Evolutionary conservation across 176 grass and related monocot genomes (phyloP), one percentile per base, ranked within the genome.

Genomic region (Echinochloa phyllopogon): DNA sequence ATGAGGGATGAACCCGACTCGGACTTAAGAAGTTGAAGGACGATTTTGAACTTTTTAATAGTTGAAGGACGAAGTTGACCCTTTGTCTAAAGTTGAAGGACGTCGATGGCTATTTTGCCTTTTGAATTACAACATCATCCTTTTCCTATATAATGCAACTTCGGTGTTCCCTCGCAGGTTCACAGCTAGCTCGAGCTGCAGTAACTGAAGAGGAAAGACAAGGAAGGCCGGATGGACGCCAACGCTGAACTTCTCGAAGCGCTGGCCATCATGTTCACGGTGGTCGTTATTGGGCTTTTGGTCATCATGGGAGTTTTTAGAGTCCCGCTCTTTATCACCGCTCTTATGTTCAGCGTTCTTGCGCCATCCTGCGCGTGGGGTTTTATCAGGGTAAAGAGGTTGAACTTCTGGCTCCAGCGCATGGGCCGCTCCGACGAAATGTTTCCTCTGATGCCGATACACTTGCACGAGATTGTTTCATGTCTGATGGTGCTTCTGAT

Each of bases 301-400:
- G 36, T 58, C 33, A 42, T 58, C 74, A 41, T 76, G 16, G 51
- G 10, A 21, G 53, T 40, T 75, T 39, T 55, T 29, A 57, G 24
- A 40, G 13, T 53, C 73, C 33, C 5, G 10, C n/a, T 11, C 69
- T 27, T 13, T 45, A 57, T n/a, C 49, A 2, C 17, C 3, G 6
- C 51, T 24, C 36, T 16, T 58, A 0, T 42, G 6, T 55, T 10
- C 0, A 24, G 74, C 5, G 52, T 23, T 58, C 36, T 76, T 23
- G 18, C 6, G 18, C 36, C 74, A 56, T 58, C 58, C 20, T 15
- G 8, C 52, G 52, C 74, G 10, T 76, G 52, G 51, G 52, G 52
- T 40, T 76, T 76, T 51, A 76, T 58, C 51, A n/a, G 51, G 51
- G 29, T 76, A n/a, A 76, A 76, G 69, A 71, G 21, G 42, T 8